phyloP scores from a whole-genome alignment of 2,329 filamentous ascomycete genomes.

The Arthroderma uncinatum region DNA sequence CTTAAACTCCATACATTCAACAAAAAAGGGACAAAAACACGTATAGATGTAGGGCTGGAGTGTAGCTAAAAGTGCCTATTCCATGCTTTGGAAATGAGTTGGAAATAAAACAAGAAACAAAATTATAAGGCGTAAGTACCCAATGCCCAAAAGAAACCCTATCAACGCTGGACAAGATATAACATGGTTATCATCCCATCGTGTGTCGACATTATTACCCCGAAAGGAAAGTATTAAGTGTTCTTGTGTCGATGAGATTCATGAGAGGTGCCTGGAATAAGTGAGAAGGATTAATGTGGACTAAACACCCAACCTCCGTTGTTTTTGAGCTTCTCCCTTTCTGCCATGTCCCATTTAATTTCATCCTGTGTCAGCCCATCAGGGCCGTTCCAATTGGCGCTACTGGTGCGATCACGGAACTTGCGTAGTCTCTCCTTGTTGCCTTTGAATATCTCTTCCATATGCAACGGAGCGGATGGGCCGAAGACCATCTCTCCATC shows the following conservation, averaged over 20 bases:
- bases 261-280: background rate
- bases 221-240: background rate
- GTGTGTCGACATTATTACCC: background rate
- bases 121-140: background rate
- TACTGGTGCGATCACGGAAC: constrained; percentile 83
- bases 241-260: background rate
- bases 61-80: background rate
- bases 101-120: background rate
- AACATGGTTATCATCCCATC: background rate
- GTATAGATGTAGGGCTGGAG: background rate
- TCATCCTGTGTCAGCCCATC: constrained; percentile 83
- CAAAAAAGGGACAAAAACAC: background rate
- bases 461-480: constrained; percentile 72
- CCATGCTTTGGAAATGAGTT: no score
- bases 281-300: background rate
- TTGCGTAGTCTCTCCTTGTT: constrained; percentile 76
- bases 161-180: background rate
- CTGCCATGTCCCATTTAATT: constrained; percentile 65
- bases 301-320: constrained; percentile 71
- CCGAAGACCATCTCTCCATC: constrained; percentile 81
- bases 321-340: constrained; percentile 63
- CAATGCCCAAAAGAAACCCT: background rate
- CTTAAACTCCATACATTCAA: constrained; percentile 3
- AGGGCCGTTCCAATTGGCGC: constrained; percentile 79
- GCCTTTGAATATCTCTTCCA: constrained; percentile 93